phyloP scores from a whole-genome alignment of 2,329 filamentous ascomycete species.

The Ophiosphaerella korrae region DNA sequence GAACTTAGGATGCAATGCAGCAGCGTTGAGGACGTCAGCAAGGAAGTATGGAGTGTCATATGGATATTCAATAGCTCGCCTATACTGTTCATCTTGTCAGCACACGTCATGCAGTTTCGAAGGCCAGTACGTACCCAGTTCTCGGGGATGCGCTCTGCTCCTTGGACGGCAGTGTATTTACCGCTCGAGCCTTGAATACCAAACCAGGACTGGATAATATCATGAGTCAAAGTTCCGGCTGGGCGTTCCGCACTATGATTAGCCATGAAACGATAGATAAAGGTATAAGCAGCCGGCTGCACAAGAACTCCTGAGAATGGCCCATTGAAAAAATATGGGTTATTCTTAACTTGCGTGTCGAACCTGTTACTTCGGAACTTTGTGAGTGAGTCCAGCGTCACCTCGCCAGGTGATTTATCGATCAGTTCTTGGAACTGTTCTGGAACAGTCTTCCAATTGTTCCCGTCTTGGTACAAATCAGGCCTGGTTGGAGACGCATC shows the following conservation, averaged over 20 bases:
- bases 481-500: slow-evolving; percentile 30
- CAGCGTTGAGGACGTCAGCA: slow-evolving; percentile 22
- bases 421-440: slow-evolving; percentile 28
- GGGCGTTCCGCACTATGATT: slow-evolving; percentile 28
- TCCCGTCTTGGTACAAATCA: slow-evolving; percentile 27
- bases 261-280: slow-evolving; percentile 35
- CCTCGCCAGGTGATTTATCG: slow-evolving; percentile 23
- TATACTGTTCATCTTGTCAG: slow-evolving; percentile 16
- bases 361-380: slow-evolving; percentile 25
- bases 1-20: slow-evolving; percentile 27
- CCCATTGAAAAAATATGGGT: slow-evolving; percentile 30
- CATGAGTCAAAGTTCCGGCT: slow-evolving; percentile 16
- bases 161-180: slow-evolving; percentile 23
- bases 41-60: slow-evolving; percentile 28
- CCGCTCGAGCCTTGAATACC: slow-evolving; percentile 20
- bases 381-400: slow-evolving; percentile 27
- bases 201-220: slow-evolving; percentile 29
- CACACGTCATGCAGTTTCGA: background rate
- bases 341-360: slow-evolving; percentile 22
- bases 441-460: slow-evolving; percentile 27
- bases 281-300: slow-evolving; percentile 32
- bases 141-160: slow-evolving; percentile 23
- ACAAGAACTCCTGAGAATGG: slow-evolving; percentile 29
- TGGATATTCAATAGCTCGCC: slow-evolving; percentile 25
- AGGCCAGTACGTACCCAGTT: slow-evolving; percentile 18